Base-by-base conservation (phyloP, 2,329 filamentous ascomycete species). In the Stachybotrys elegans region DNA sequence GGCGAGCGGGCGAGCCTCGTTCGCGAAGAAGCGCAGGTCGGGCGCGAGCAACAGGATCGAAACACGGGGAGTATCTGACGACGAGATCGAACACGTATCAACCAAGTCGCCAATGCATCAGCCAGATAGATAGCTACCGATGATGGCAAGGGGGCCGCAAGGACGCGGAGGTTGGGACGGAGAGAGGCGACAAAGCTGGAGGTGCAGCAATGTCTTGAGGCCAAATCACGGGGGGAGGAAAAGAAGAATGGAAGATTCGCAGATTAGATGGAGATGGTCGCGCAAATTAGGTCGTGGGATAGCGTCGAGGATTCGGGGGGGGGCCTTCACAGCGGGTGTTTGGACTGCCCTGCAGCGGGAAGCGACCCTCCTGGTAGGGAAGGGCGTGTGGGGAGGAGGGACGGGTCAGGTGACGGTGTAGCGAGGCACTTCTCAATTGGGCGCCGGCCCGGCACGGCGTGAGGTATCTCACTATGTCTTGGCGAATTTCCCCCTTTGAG, bases 221-320 rank as follows among this genome's bases (percentile, higher is more conserved):
- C 52, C 49, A 38, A 34, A 39, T 43, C 31, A 32, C 41, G 39
- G 38, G 41, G 22, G 29, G 34, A 41, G 40, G 44, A 44, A 48
- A 41, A 44, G 42, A 20, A 46, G 47, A 42, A 49, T 34, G 21
- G 47, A 43, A 22, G 27, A 43, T 20, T 40, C 20, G 49, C 37
- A 50, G 46, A 49, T 53, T 51, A 54, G 44, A 46, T 43, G 48
- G 47, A 19, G 35, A 29, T 25, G 31, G 54, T 56, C 56, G 56
- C 56, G 56, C 56, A 58, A 58, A 58, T 58, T 58, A 58, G 48
- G 50, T 53, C 48, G 48, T 53, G 45, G 48, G 43, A 58, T 56
- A 57, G 56, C 56, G 56, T 53, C 46, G 49, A 55, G 51, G 51
- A 47, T 55, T 55, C 50, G 52, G 44, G 51, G 53, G 40, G 25